Evolutionary conservation across 352 stramenopile species (phyloP).

Genomic region (Blastocystis sp.): DNA sequence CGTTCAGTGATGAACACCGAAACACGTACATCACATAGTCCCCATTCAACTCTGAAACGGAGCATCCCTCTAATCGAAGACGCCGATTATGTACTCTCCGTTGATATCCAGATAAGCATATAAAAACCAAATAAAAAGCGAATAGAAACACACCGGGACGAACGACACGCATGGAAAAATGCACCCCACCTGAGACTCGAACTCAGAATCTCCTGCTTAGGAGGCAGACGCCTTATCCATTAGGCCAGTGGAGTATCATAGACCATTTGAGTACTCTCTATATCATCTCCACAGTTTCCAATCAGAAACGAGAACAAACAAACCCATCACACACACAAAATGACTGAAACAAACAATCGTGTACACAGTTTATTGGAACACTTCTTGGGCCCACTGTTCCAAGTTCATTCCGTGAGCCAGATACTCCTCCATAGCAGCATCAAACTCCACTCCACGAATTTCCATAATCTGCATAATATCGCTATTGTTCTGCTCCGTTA

Average conservation of each 20-base stretch:
- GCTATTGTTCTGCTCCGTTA: background rate
- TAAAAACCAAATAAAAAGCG: background rate
- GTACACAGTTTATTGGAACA: background rate
- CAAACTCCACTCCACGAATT: background rate
- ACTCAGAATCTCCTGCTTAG: slow-evolving; percentile 61
- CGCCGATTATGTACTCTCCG: no score
- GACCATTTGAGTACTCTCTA: background rate
- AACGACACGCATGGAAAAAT: slow-evolving; percentile 42
- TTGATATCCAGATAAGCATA: background rate
- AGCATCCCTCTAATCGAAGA: no score
- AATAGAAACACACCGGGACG: slow-evolving; percentile 5
- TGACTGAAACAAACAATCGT: background rate
- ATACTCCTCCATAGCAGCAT: background rate
- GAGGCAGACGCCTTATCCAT: slow-evolving; percentile 61
- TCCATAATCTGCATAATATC: slow-evolving; percentile 17
- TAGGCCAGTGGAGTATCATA: slow-evolving; percentile 58
- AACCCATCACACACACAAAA: background rate
- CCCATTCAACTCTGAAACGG: no score
- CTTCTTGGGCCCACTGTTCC: background rate
- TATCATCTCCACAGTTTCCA: background rate
- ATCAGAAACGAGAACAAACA: background rate
- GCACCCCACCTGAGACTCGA: slow-evolving; percentile 59
- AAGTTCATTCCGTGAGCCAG: background rate
- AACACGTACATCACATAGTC: no score
- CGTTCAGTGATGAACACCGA: no score